Evolutionary conservation across 2,329 filamentous ascomycete species (phyloP), one percentile per base, ranked within the genome.

Genomic region (Monilinia polystroma): DNA sequence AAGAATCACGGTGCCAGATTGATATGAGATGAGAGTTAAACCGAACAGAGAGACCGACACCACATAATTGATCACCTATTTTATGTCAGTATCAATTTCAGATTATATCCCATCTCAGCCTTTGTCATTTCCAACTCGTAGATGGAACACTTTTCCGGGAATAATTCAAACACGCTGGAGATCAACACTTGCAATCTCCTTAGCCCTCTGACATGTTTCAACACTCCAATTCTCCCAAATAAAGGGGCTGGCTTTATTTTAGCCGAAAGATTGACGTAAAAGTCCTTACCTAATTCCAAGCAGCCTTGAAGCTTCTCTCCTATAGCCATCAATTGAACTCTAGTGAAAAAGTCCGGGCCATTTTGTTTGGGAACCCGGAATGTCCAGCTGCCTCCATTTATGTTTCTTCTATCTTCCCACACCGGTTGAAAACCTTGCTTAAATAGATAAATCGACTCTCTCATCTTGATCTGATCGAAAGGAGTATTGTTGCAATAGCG

Each of bases 1-100:
- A 88, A 29, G 89, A 88, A 75, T 96, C 90, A 70, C 95, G 91
- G 80, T 97, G 95, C 94, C 94, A 98, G 75, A 98, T 86, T 73
- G 91, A 90, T 76, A 97, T 90, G 72, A 97, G 86, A 77, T 94
- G 89, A 41, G 89, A 90, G 80, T 93, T 96, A 84, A 95, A 96
- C 74, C 93, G 89, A 67, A 94, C 91, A 1, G 90, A 93, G 71
- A 95, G 87, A 53, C 91, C 92, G 57, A 97, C 88, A 62, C 94
- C 94, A 77, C 93, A 95, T 73, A 98, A 90, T 76, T 96, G 92
- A 77, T 92, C 90, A 68, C 87, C 91, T 92, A 74, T 67, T 51
- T 41, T 38, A 45, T 66, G 60, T 73, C 47, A 73, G 67, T 47
- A 68, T 63, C 32, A 51, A 32, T 56, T 57, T 63, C 29, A 14